phyloP scores from a whole-genome alignment of 768 basidiomycete species.

The Mycena belliarum region DNA sequence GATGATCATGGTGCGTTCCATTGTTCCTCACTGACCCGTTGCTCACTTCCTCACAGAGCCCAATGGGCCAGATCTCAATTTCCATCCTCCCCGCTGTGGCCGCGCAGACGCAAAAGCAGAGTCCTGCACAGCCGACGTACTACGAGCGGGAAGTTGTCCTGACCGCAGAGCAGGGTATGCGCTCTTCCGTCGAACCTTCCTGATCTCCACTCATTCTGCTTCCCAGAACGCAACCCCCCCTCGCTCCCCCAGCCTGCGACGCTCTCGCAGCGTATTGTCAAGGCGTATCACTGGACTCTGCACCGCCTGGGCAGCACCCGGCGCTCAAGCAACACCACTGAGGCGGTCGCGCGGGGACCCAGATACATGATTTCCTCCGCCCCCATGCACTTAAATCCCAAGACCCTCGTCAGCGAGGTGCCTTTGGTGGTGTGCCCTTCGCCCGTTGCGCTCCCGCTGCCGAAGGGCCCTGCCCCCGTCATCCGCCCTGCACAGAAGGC shows the following conservation, averaged over 20 bases:
- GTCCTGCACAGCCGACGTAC: neutral
- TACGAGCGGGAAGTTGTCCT: slow-evolving; percentile 5
- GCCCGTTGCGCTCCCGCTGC: slow-evolving; percentile 4
- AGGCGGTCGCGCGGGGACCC: neutral
- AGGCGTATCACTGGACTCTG: slow-evolving; percentile 2
- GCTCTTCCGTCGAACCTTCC: too few relatives aligned
- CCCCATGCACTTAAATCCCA: slow-evolving; percentile 1
- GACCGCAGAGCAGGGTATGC: slow-evolving; percentile 2
- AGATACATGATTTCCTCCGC: neutral
- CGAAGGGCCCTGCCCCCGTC: slow-evolving; percentile 7
- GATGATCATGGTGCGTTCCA: slow-evolving; percentile 4
- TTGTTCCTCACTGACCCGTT: neutral
- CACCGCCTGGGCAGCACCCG: slow-evolving; percentile 2
- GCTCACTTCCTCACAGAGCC: neutral
- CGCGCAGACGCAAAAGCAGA: neutral
- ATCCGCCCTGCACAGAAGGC: slow-evolving; percentile 3
- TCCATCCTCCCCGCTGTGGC: slow-evolving; percentile 1
- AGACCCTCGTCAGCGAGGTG: neutral
- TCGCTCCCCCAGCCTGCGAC: neutral
- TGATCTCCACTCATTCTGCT: too few relatives aligned
- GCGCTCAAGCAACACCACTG: neutral
- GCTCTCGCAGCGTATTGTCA: neutral
- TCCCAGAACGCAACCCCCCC: neutral
- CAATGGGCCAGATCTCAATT: neutral
- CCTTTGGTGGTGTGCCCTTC: neutral